phyloP scores from a whole-genome alignment of 176 grass and related monocot genomes.

The Avena sativa region DNA sequence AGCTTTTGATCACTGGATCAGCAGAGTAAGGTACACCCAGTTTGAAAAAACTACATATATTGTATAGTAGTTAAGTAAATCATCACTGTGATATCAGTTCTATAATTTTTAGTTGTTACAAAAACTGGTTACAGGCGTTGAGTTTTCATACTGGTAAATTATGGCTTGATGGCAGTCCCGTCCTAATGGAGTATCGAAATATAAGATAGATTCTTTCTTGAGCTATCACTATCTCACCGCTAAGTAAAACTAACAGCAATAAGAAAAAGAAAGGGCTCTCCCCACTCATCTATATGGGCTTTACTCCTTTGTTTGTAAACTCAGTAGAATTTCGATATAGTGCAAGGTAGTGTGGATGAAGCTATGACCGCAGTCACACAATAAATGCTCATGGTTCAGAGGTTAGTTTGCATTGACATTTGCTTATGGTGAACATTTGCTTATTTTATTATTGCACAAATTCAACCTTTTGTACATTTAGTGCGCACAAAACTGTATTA shows the following conservation, averaged over 20 bases:
- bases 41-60: background rate
- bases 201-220: no score
- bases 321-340: constrained; percentile 81
- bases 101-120: background rate
- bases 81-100: background rate
- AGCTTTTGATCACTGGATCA: constrained; percentile 78
- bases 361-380: constrained; percentile 63
- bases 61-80: background rate
- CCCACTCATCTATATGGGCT: constrained; percentile 1
- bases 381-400: constrained; percentile 79
- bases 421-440: background rate
- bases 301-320: constrained; percentile 46
- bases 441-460: background rate
- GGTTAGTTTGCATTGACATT: constrained; percentile 46
- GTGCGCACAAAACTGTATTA: background rate
- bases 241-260: background rate
- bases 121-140: background rate
- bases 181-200: no score
- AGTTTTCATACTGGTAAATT: background rate
- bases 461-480: background rate
- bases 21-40: constrained; percentile 65
- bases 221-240: no score
- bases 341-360: constrained; percentile 76
- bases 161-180: background rate
- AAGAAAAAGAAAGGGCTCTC: no score